A percentile compares a stretch with the other conserved stretches of the same genome.
Evolutionary conservation across 2,329 filamentous ascomycete genomes (phyloP).

Genomic region (Diaporthe amygdali): DNA sequence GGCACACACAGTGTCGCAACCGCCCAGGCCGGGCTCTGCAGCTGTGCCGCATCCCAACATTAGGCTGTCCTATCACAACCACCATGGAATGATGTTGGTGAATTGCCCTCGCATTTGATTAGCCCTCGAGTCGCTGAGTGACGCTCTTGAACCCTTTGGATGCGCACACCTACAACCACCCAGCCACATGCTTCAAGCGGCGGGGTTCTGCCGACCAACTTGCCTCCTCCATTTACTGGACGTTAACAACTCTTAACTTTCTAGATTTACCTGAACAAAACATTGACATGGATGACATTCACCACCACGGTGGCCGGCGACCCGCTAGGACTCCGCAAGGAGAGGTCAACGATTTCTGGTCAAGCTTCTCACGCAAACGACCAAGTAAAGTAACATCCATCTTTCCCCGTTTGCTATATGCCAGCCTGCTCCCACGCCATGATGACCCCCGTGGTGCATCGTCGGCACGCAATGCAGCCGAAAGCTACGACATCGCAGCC

Average conservation of each 20-base stretch:
- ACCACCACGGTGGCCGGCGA: background rate
- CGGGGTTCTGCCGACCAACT: background rate
- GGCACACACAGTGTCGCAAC: background rate
- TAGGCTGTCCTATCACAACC: background rate
- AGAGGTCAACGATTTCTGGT: conserved; percentile 47
- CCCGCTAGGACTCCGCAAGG: conserved; percentile 43
- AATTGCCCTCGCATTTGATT: background rate
- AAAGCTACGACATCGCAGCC: conserved; percentile 48
- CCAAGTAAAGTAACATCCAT: conserved; percentile 51
- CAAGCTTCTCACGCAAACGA: conserved; percentile 44
- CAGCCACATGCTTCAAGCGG: background rate
- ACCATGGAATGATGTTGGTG: background rate
- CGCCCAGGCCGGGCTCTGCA: background rate
- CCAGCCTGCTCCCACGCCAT: conserved; percentile 35
- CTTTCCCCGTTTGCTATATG: conserved; percentile 47
- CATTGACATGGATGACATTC: background rate
- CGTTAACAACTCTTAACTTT: no score
- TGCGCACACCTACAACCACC: background rate
- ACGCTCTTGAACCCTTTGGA: background rate
- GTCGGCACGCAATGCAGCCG: conserved; percentile 42
- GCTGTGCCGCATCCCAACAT: background rate
- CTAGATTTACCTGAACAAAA: background rate
- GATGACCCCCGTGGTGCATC: conserved; percentile 32
- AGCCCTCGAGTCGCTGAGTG: background rate
- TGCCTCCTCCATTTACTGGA: background rate